Base-by-base conservation (phyloP, 192 early-diverging fungal genomes). In the Endogone sp. region DNA sequence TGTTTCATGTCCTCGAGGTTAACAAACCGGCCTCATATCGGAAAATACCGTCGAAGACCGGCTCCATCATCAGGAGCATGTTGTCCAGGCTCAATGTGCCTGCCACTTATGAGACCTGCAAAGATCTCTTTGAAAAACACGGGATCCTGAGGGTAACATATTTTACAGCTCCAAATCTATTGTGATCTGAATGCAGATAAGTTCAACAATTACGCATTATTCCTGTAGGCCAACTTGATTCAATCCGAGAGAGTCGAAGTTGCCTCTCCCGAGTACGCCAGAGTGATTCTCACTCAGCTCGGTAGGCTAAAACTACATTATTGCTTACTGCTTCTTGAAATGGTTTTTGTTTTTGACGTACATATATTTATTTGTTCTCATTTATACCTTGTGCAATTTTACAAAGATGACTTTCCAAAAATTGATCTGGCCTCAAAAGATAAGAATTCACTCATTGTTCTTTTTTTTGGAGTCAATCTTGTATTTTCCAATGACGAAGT, bases 401-500 rank as follows among this genome's bases (percentile, higher is more conserved):
- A 49, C 16, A 49, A 6, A 49, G 37, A 49, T 16, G 37, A 6
- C 37, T 49, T 49, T 16, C 37, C 37, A 16, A 49, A 49, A 49
- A 6, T 49, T 16, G 1, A 11, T 16, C 6, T 49, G 37, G 37
- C 37, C 37, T 0, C 6, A 6, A 6, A 16, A 6, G 0, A 49
- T 1, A 6, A 6, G 16, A 49, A 6, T 49, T 49, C 37, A 6
- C 37, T 49, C 37, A 1, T 49, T 0, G 37, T 16, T 6, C 0
- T 1, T 0, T 49, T 49, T 16, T 49, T 49, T 49, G 37, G 37
- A 6, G 16, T 16, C 64, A 75, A 71, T 44, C 26, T 75, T 2
- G 64, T 71, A 0, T 62, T 75, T 20, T 59, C 56, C 4, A 70
- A 75, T 31, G 74, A 68, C 28, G 54, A 65, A 6, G 32, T 59